Evolutionary conservation across 768 basidiomycete genomes (phyloP).

Genomic region (Panaeolus cyanescens): DNA sequence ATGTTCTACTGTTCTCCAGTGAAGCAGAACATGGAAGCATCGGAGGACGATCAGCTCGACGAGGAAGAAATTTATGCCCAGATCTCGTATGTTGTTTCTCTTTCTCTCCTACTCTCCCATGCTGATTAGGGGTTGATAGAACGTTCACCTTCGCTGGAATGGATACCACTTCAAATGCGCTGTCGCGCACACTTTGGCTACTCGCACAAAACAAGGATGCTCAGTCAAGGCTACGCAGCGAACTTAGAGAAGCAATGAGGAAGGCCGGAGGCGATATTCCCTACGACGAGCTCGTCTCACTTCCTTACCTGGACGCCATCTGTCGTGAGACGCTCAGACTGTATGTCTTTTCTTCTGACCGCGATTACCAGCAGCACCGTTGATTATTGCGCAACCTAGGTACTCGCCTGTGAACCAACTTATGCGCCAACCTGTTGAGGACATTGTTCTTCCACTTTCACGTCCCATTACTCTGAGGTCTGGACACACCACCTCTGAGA

Average conservation of each 20-base stretch:
- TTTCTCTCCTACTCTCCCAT: neutral
- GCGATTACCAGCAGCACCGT: neutral
- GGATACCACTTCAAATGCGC: no score
- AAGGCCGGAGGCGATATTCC: no score
- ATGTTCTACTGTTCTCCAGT: conserved; percentile 27
- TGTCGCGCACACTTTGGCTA: conserved; percentile 18
- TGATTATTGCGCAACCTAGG: conserved; percentile 9
- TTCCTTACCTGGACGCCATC: conserved; percentile 39
- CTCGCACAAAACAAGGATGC: conserved; percentile 18
- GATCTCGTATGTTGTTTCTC: conserved; percentile 20
- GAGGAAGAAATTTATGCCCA: conserved; percentile 44
- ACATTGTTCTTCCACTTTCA: conserved; percentile 23
- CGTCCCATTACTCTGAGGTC: conserved; percentile 23
- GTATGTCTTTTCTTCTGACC: conserved; percentile 18
- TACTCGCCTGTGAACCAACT: conserved; percentile 24
- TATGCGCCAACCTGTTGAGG: conserved; percentile 18
- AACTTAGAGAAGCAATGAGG: conserved; percentile 22
- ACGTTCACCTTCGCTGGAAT: conserved; percentile 25
- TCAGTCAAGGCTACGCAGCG: conserved; percentile 21
- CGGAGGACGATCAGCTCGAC: conserved; percentile 29
- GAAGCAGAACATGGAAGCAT: conserved; percentile 36
- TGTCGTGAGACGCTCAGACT: conserved; percentile 38
- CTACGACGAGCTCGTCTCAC: conserved; percentile 36
- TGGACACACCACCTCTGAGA: conserved; percentile 26
- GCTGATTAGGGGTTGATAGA: conserved; percentile 6